Conservation (phyloP, 2,329 filamentous ascomycete species). For the Penicillium hesseltinei region DNA sequence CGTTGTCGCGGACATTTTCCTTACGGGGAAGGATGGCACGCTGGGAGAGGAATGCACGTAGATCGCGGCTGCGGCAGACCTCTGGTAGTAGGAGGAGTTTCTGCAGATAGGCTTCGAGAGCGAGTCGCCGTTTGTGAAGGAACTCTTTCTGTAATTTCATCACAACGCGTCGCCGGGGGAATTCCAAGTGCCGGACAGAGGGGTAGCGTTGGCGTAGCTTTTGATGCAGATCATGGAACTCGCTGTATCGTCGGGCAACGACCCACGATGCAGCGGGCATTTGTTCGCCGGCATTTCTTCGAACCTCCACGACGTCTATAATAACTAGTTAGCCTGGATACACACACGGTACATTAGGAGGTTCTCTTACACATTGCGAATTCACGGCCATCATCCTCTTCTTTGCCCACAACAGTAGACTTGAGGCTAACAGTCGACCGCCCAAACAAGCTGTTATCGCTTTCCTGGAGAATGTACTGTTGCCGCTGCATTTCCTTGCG, state of each 20-base stretch:
- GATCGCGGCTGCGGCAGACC: conserved; percentile 87
- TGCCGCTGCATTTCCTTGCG: conserved; percentile 94
- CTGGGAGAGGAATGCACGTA: conserved; percentile 87
- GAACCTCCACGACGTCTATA: conserved; percentile 80
- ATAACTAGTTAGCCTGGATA: conserved; percentile 16
- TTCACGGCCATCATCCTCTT: conserved; percentile 90
- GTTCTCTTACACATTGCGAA: conserved; percentile 71
- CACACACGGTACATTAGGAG: not conserved
- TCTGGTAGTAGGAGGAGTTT: conserved; percentile 83
- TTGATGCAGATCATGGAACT: conserved; percentile 95
- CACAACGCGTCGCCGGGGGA: conserved; percentile 85
- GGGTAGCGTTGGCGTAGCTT: conserved; percentile 80
- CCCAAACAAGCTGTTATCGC: conserved; percentile 93
- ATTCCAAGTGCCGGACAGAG: conserved; percentile 84
- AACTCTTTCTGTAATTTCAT: conserved; percentile 98
- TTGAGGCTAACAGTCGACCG: conserved; percentile 87
- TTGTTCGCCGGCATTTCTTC: conserved; percentile 84
- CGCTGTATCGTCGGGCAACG: conserved; percentile 89
- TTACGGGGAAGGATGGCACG: conserved; percentile 71
- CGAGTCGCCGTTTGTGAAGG: conserved; percentile 78
- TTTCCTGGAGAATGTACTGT: conserved; percentile 96
- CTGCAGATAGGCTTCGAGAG: conserved; percentile 79
- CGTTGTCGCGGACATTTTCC: conserved; percentile 52
- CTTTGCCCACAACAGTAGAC: conserved; percentile 85
- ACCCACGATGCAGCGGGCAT: conserved; percentile 96